These are phyloP conservation scores for Bothriochloa decipiens DNA, from an alignment of 176 grass and related monocot genomes.

Conservation along the genomic window DNA sequence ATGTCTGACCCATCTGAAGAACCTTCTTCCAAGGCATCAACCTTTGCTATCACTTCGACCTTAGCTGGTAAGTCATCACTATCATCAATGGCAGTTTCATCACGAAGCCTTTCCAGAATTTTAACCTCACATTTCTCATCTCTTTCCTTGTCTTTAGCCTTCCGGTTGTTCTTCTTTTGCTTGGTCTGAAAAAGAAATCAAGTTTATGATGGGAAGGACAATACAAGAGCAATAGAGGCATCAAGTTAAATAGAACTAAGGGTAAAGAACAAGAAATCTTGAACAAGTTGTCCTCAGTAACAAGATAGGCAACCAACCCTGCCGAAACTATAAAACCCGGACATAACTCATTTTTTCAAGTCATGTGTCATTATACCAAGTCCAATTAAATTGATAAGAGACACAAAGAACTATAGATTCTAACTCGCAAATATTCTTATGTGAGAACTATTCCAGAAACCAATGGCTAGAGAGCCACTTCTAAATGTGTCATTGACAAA, in stretches of 20 bases:
- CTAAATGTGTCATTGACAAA: background rate
- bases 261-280: constrained; percentile 16
- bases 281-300: background rate
- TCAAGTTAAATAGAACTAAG: constrained; percentile 13
- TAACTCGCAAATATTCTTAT: constrained; percentile 1
- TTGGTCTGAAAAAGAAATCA: constrained; percentile 56
- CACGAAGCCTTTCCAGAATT: constrained; percentile 63
- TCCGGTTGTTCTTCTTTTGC: constrained; percentile 86
- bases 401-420: constrained; percentile 7
- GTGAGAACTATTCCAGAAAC: background rate
- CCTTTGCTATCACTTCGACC: constrained; percentile 55
- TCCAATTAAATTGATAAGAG: background rate
- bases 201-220: constrained; percentile 27
- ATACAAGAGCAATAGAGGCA: constrained; percentile 19
- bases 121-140: constrained; percentile 59
- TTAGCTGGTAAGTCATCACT: constrained; percentile 49
- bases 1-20: constrained; percentile 63
- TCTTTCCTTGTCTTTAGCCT: constrained; percentile 73
- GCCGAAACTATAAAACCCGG: constrained; percentile 25
- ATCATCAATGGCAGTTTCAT: constrained; percentile 63
- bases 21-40: constrained; percentile 59
- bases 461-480: background rate
- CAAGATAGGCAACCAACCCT: background rate
- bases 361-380: constrained; percentile 7
- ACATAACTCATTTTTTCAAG: background rate